Evolutionary conservation across 1,284 basidiomycete species (phyloP), one percentile per base, ranked within the genome.

Genomic region (Melampsora americana): DNA sequence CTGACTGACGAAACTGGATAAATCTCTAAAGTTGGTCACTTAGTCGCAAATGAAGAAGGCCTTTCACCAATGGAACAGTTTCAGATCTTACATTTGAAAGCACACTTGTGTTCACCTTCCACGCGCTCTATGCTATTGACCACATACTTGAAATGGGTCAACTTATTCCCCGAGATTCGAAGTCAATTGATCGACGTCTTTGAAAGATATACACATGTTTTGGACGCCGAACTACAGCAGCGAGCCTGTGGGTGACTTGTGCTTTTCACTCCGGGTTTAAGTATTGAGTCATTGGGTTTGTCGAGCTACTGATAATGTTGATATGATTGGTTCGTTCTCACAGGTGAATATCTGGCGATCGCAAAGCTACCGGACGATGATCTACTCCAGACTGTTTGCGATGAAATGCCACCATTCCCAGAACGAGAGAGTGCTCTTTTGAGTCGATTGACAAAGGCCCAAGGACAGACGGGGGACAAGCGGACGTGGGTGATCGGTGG

Each of bases 141-240:
- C 7, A 97, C 96, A 0, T 99, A 99, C 83, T 90, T 98, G 85
- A 99, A 99, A 86, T 96, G 93, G 95, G 92, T 97, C 78, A 99
- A 99, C 83, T 90, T 99, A 70, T 99, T 99, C 85, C 96, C 96
- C 7, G 96, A 99, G 84, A 97, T 99, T 84, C 95, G 95, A 80
- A 88, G 90, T 28, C 93, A 96, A 81, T 88, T 99, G 28, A 82
- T 97, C 80, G 92, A 91, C 83, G 93, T 99, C 78, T 95, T 99
- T 81, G 93, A 97, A 80, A 91, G 93, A n/a, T 99, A 97, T 83
- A 90, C 92, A 26, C 93, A 96, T 81, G 93, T 98, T 46, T 88
- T 99, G n/a, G 95, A 99, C 83, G 90, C 95, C 26, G 96, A 99
- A 82, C 86, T 99, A 5, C 96, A 99, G 83, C 96, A 99, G 83